Evolutionary conservation across 2,329 filamentous ascomycete genomes (phyloP).

Genomic region (Cladosporium sp.): DNA sequence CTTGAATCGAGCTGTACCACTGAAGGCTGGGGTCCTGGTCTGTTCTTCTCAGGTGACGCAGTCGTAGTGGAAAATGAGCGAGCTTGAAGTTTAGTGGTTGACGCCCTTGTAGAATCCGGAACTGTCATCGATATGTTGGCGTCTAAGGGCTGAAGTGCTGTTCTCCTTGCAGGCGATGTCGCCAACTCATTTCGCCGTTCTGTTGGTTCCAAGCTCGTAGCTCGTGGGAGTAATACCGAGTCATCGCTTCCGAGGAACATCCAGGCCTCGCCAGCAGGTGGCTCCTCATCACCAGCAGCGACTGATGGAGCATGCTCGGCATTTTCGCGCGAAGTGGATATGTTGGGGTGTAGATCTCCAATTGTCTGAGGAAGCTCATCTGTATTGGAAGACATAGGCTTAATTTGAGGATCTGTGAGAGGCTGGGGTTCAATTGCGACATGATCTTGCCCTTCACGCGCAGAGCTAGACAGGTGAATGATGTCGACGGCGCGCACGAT

Average conservation of each 20-base stretch:
- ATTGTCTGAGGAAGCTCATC: background rate
- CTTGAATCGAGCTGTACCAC: background rate
- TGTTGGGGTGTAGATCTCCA: background rate
- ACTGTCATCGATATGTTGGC: conserved; percentile 24
- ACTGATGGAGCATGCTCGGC: background rate
- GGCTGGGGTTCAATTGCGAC: background rate
- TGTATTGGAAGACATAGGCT: background rate
- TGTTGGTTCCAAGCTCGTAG: background rate
- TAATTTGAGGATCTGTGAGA: background rate
- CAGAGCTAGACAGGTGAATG: background rate
- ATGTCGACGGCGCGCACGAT: background rate
- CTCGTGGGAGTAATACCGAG: background rate
- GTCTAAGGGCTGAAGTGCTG: conserved; percentile 30
- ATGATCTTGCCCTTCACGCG: background rate
- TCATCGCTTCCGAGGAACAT: conserved; percentile 22
- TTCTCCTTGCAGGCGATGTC: conserved; percentile 17
- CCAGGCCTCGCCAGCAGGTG: background rate
- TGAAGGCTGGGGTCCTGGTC: background rate
- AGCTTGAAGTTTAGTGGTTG: background rate
- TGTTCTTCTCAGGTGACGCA: background rate
- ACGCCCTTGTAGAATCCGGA: background rate
- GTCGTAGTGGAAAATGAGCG: conserved; percentile 1
- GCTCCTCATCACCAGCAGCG: background rate
- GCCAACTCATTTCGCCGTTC: no score
- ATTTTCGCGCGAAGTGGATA: background rate